phyloP scores from a whole-genome alignment of 352 stramenopile genomes.

The Plasmopara viticola region DNA sequence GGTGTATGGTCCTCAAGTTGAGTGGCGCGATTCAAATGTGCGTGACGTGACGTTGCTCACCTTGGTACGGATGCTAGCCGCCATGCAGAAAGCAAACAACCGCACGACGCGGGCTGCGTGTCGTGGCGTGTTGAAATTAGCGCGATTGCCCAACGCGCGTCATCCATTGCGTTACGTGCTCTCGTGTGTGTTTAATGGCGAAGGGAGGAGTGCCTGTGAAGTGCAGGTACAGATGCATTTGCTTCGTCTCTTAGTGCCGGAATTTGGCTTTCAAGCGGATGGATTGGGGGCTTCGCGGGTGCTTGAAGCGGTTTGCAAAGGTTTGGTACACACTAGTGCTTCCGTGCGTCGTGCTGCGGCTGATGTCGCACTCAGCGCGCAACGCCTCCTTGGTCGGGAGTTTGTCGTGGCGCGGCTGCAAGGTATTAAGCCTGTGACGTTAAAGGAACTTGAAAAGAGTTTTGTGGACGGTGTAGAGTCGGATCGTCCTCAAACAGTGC shows the following conservation, averaged over 20 bases:
- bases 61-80: conserved; percentile 49
- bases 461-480: conserved; percentile 47
- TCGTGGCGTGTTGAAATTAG: conserved; percentile 69
- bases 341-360: conserved; percentile 67
- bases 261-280: conserved; percentile 72
- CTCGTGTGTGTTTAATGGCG: conserved; percentile 64
- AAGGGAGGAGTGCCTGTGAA: conserved; percentile 37
- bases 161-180: conserved; percentile 68
- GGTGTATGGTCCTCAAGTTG: conserved; percentile 62
- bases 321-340: conserved; percentile 54
- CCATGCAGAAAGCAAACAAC: conserved; percentile 77
- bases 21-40: conserved; percentile 61
- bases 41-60: conserved; percentile 60
- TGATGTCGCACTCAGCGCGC: conserved; percentile 71
- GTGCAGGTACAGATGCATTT: conserved; percentile 78
- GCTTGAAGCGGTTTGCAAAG: conserved; percentile 38
- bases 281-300: conserved; percentile 54
- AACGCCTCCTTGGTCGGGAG: conserved; percentile 65
- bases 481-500: conserved; percentile 52
- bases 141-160: conserved; percentile 44
- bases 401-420: conserved; percentile 62
- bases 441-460: conserved; percentile 81
- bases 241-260: conserved; percentile 60
- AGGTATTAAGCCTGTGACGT: conserved; percentile 66
- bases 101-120: conserved; percentile 69